Conservation (phyloP, 169 alveolate species). For the Cryptosporidium parvum region DNA sequence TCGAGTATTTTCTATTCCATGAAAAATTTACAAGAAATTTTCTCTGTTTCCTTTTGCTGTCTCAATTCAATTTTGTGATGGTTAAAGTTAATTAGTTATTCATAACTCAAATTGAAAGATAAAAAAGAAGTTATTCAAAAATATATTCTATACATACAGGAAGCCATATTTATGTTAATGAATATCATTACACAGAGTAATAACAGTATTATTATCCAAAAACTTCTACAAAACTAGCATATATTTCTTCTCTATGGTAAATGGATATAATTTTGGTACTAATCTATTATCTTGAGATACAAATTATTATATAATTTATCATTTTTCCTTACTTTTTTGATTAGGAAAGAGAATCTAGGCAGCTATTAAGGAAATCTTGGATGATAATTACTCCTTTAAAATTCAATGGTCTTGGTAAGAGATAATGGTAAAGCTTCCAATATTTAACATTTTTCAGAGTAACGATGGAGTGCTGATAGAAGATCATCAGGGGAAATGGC, state of each 20-base stretch:
- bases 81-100: not conserved
- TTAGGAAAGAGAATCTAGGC: not conserved
- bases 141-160: not conserved
- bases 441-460: conserved; percentile 56
- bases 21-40: not conserved
- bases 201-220: not conserved
- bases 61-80: not conserved
- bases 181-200: not conserved
- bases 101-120: not conserved
- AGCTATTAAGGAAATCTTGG: not conserved
- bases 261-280: not conserved
- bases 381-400: not conserved
- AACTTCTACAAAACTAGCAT: not conserved
- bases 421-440: not conserved
- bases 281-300: not conserved
- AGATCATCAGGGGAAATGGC: conserved; percentile 84
- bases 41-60: too few relatives aligned
- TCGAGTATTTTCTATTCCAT: not conserved
- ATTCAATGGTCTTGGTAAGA: not conserved
- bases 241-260: not conserved
- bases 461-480: conserved; percentile 62
- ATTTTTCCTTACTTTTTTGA: not conserved
- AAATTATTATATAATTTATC: not conserved
- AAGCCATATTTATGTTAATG: not conserved
- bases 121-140: not conserved